Base-by-base conservation (phyloP, 345 rosid species). In the Erodium maritimum region DNA sequence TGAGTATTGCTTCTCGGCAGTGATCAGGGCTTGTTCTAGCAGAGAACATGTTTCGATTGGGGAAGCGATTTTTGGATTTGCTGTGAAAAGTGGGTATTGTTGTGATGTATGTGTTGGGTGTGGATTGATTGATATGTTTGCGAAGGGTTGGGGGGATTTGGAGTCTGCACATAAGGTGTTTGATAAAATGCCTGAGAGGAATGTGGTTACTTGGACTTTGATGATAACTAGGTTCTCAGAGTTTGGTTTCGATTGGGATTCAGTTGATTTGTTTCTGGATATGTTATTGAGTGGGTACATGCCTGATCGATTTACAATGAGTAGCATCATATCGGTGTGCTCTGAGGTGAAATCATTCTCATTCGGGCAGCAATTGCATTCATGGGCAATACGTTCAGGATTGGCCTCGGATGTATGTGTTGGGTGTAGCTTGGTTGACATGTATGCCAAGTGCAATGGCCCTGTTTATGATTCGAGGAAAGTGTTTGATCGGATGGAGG, bases 381-480 rank as follows among this genome's bases (percentile, higher is more conserved):
- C 86, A 55, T 71, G 78, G 81, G 71, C 69, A 23, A 64, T 82
- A 45, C 65, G 83, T 69, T 64, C 76, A 0, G 85, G 89, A 6
- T 45, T 80, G 18, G 61, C 46, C n/a, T 67, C 17, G 17, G 95
- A 84, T 72, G 84, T 71, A 57, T 80, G 82, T 61, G 77, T 84
- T 55, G 84, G 85, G 19, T 86, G 87, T 73, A 80, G 83, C 77
- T 79, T 79, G 71, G 83, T 80, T 54, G 87, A 86, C 61, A 82
- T 86, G 96, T 80, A 89, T 51, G 85, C 80, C 6, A 86, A 89
- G 69, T 80, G 87, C 23, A 72, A 70, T 48, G 82, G 90, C 21
- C 79, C 78, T n/a, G 24, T 76, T 24, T 75, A 56, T 65, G 77
- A 80, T 67, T 75, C 80, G 19, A 82, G 83, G 70, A 79, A 68